Conservation (phyloP, 2,329 filamentous ascomycete species). For the Hirsutella rhossiliensis region DNA sequence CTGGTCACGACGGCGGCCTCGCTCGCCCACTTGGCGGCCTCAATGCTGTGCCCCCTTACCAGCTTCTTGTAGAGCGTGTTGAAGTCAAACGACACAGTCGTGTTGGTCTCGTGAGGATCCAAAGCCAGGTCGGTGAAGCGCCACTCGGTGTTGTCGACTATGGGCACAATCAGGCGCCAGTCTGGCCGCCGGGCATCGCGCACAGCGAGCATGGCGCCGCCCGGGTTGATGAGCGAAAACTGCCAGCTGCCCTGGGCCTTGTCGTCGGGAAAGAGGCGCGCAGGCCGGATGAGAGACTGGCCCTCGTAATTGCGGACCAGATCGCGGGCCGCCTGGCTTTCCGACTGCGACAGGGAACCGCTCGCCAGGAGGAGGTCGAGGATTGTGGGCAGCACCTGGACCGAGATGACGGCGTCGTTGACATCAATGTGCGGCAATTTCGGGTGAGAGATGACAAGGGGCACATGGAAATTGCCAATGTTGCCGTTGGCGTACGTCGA, state of each 20-base stretch:
- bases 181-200: slow-evolving; percentile 8
- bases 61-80: slow-evolving; percentile 9
- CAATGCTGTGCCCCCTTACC: slow-evolving; percentile 8
- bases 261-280: slow-evolving; percentile 6
- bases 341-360: slow-evolving; percentile 14
- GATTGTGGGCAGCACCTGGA: slow-evolving; percentile 21
- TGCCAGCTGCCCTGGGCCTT: slow-evolving; percentile 11
- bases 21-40: slow-evolving; percentile 16
- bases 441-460: slow-evolving; percentile 20
- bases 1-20: slow-evolving; percentile 18
- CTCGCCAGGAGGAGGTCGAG: slow-evolving; percentile 21
- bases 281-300: slow-evolving; percentile 19
- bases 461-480: slow-evolving; percentile 21
- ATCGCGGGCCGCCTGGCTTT: slow-evolving; percentile 13
- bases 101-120: slow-evolving; percentile 15
- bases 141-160: slow-evolving; percentile 15
- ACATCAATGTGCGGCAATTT: slow-evolving; percentile 19
- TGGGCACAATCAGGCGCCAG: slow-evolving; percentile 11
- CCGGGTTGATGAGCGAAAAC: slow-evolving; percentile 12
- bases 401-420: slow-evolving; percentile 17
- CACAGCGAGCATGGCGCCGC: slow-evolving; percentile 9
- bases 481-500: slow-evolving; percentile 21
- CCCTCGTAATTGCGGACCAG: slow-evolving; percentile 21
- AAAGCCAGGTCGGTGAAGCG: slow-evolving; percentile 15
- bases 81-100: slow-evolving; percentile 13